A percentile compares a stretch with the other conserved stretches of the same genome.
phyloP scores from a whole-genome alignment of 108 stramenopile genomes.

The Cyclostephanos tholiformis region DNA sequence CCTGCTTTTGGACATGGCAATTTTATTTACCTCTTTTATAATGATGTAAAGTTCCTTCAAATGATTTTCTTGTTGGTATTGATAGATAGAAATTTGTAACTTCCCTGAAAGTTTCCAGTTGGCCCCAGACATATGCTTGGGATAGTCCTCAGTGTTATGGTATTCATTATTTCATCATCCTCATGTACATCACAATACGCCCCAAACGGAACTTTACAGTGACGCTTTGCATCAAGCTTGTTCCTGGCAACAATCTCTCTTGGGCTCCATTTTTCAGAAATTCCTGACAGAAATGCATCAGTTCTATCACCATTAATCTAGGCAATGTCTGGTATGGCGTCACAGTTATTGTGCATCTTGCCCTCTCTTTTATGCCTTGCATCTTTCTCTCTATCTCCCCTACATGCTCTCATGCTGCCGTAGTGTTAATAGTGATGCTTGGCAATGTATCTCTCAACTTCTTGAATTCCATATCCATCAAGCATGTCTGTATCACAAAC shows the following conservation, averaged over 20 bases:
- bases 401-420: slow-evolving; percentile 34
- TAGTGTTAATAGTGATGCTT: slow-evolving; percentile 13
- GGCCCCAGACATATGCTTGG: too few species aligned
- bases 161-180: not conserved
- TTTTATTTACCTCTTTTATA: too few species aligned
- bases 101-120: too few species aligned
- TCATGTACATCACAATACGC: slow-evolving; percentile 4
- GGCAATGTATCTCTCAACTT: too few species aligned
- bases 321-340: slow-evolving; percentile 38
- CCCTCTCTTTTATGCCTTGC: slow-evolving; percentile 36
- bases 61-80: too few species aligned
- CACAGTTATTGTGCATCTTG: slow-evolving; percentile 6
- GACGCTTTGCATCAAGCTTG: not conserved
- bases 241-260: slow-evolving; percentile 4
- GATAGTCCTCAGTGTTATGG: not conserved
- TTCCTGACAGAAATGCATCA: slow-evolving; percentile 10
- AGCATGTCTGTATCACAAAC: too few species aligned
- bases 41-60: too few species aligned
- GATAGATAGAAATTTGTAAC: too few species aligned
- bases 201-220: slow-evolving; percentile 11
- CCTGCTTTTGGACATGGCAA: too few species aligned
- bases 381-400: slow-evolving; percentile 8
- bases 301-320: too few species aligned
- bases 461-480: too few species aligned
- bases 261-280: slow-evolving; percentile 36